Conservation (phyloP, 192 early-diverging fungal species). For the Diversispora eburnea region DNA sequence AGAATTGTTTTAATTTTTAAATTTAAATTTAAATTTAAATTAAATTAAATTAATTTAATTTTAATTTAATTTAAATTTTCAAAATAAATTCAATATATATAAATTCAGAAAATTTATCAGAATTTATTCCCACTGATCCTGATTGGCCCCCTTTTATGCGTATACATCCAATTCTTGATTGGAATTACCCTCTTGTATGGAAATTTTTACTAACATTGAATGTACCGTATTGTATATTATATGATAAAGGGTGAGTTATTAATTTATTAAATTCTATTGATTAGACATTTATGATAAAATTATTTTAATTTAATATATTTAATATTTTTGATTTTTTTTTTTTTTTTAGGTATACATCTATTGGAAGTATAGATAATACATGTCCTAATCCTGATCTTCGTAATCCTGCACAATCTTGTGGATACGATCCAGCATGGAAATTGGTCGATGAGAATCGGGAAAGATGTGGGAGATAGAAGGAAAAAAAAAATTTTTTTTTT, state of each 20-base stretch:
- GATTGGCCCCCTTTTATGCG: constrained; percentile 91
- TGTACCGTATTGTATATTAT: constrained; percentile 83
- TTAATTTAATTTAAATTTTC: no score
- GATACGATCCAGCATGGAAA: constrained; percentile 64
- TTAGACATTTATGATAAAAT: background rate
- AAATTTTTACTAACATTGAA: constrained; percentile 57
- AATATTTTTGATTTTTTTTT: constrained; percentile 8
- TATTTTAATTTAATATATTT: constrained; percentile 5
- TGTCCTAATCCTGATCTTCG: constrained; percentile 67
- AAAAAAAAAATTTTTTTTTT: background rate
- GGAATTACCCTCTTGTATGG: constrained; percentile 87
- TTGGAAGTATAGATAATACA: constrained; percentile 83
- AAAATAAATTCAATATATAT: background rate
- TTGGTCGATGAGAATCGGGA: constrained; percentile 59
- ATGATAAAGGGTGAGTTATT: constrained; percentile 72
- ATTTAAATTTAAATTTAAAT: no score
- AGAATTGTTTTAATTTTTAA: background rate
- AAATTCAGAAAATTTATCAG: constrained; percentile 42
- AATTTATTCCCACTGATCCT: constrained; percentile 72
- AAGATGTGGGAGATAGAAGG: constrained; percentile 53
- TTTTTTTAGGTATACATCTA: constrained; percentile 77
- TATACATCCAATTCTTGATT: constrained; percentile 89
- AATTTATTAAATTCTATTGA: background rate
- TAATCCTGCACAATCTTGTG: constrained; percentile 33
- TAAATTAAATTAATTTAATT: no score